Evolutionary conservation across 192 early-diverging fungal genomes (phyloP), one percentile per base, ranked within the genome.

Genomic region (Fimicolochytrium jonesii): DNA sequence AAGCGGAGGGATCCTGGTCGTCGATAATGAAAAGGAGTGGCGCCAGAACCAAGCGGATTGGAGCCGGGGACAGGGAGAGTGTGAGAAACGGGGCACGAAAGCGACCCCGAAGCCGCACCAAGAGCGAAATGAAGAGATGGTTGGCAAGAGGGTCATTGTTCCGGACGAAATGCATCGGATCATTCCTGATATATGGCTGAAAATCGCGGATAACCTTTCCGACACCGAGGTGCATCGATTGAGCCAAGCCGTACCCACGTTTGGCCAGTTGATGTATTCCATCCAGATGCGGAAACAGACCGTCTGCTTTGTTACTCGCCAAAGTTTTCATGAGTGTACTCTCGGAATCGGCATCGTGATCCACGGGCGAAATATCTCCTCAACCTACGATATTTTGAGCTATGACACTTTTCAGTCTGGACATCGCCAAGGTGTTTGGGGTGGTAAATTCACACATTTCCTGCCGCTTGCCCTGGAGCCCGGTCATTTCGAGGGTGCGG

Each of bases 261-360:
- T 62, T 69, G 44, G 51, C 6, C 26, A 2, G 39, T 67, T 15
- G 33, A 61, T 20, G 54, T 20, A 10, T 32, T 34, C 52, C 41
- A 30, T 64, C 51, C 34, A 11, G 13, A 31, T 69, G 13, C 35
- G 53, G 34, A 35, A 53, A 26, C 33, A 62, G 17, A 33, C 45
- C 4, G 25, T 31, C 11, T 69, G 67, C 50, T 69, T 69, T 42
- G 29, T 48, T 22, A 29, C 39, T 42, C 50, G 50, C 30, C 37
- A 34, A 13, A 26, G 44, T 15, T 34, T 62, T 39, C 37, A 55
- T 17, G 59, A 61, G 13, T 48, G 25, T 33, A 55, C 56, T 20
- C 56, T 69, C 25, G 66, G 67, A 15, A 51, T 69, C 30, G 67
- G 67, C 6, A n/a, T 69, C 2, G 45, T 33, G 47, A 25, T 51